Base-by-base conservation (phyloP, 202 grass and related monocot species). In the Setaria viridis region DNA sequence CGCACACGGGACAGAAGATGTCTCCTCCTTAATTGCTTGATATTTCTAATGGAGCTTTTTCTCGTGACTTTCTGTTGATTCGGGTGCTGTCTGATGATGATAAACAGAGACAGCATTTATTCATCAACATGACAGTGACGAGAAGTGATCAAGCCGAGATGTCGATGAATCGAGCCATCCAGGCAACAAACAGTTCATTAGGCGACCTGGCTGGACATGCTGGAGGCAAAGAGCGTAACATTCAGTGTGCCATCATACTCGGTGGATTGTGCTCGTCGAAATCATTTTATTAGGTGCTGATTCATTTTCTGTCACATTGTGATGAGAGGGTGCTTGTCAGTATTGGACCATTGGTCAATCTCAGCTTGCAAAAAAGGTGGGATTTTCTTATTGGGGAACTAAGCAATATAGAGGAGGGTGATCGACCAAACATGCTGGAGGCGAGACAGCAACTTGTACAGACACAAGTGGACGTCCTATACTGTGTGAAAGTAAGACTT, bases 391-490 rank as follows among this genome's bases (percentile, higher is more conserved):
- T 19, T 11, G 8, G 30, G 71, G 30, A 54, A 35, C 29, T 35
- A 54, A 0, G 29, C 13, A 30, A 25, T 25, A 11, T 60, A 16
- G 1, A 47, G 17, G 71, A 73, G 17, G 14, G 15, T 21, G 35
- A 51, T 75, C 65, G 42, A n/a, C 32, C 43, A 49, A 50, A 62
- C 62, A 76, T 80, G 51, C n/a, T 85, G 82, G 82, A 76, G 9
- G 54, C 7, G 6, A 74, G 63, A 62, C 37, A 19, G 33, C 29
- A 65, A 72, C 33, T 51, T 62, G 62, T 74, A 6, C 9, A 10
- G 4, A 57, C 8, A 37, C 25, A 56, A 48, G 59, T 75, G 67
- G 37, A 39, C 29, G 25, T 29, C 37, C 12, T 35, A 29, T 76
- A 76, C 21, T 29, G 9, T 87, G 41, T 60, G 32, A 29, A 76